These are phyloP conservation scores for Pseudogymnoascus sp. DNA, from an alignment of 2,329 filamentous ascomycete genomes.

Conservation along the genomic window DNA sequence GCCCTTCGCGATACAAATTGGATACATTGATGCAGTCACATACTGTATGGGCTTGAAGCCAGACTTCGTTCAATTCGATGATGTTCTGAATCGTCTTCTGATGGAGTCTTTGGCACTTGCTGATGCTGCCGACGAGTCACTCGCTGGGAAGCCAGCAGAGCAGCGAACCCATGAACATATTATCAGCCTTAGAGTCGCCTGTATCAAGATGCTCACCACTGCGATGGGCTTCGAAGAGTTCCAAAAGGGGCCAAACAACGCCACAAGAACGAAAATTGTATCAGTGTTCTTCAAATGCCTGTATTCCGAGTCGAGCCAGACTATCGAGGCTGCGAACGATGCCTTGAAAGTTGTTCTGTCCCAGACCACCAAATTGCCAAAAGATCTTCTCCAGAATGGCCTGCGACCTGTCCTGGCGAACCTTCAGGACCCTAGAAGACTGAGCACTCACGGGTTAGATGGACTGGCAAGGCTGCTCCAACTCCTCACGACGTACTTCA, in stretches of 20 bases:
- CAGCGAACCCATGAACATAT: slow-evolving; percentile 95
- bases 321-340: slow-evolving; percentile 87
- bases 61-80: slow-evolving; percentile 85
- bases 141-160: slow-evolving; percentile 87
- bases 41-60: slow-evolving; percentile 87
- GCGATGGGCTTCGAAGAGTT: slow-evolving; percentile 93
- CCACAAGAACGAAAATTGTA: slow-evolving; percentile 65
- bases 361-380: slow-evolving; percentile 84
- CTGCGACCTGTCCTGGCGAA: slow-evolving; percentile 93
- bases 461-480: slow-evolving; percentile 84
- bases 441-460: slow-evolving; percentile 83
- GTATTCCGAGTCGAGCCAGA: slow-evolving; percentile 85
- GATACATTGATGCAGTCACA: slow-evolving; percentile 94
- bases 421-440: slow-evolving; percentile 82
- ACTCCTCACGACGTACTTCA: slow-evolving; percentile 95
- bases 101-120: slow-evolving; percentile 91
- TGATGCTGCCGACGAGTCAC: slow-evolving; percentile 85
- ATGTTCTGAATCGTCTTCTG: slow-evolving; percentile 78
- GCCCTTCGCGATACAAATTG: slow-evolving; percentile 91
- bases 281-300: slow-evolving; percentile 96
- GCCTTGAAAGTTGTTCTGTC: slow-evolving; percentile 81
- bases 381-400: slow-evolving; percentile 89
- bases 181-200: slow-evolving; percentile 82
- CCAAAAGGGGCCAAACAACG: slow-evolving; percentile 62
- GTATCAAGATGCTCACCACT: slow-evolving; percentile 84